Evolutionary conservation across 352 stramenopile genomes (phyloP), one percentile per base, ranked within the genome.

Genomic region (Globisporangium yorkense): DNA sequence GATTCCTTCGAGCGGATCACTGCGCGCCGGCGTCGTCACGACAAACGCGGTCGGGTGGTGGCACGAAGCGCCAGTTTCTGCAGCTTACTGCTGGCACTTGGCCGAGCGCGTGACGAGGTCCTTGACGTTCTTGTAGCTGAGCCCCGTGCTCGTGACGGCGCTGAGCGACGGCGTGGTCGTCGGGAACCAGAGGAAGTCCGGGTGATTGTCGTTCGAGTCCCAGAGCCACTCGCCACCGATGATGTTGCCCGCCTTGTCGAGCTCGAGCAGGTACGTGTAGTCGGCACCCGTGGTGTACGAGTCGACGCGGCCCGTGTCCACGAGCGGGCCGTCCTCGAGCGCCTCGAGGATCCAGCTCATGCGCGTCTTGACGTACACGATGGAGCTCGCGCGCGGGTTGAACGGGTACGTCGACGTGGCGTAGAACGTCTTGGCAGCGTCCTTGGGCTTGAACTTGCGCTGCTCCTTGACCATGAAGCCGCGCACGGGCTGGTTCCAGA

Each of bases 401-500:
- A 81, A 88, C 39, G 72, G 72, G 53, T 87, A 88, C 58, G 45
- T 46, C 16, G 66, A 56, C 8, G 74, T 62, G n/a, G 62, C 65
- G 54, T 73, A 86, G 48, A 70, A 77, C 43, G 67, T 56, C 40
- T 77, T 65, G 1, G 66, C 72, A 1, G 68, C 54, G 0, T 75
- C 52, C 7, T 66, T 59, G 8, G 74, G 56, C 18, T 63, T 58
- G 50, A 82, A 61, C 41, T 79, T 65, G 16, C 51, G 57, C 31
- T 48, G n/a, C 57, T 70, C 48, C 35, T 59, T n/a, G 18, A 82
- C 56, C 39, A 72, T 56, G 57, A 77, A 81, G 49, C 71, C 67
- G 37, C 71, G 64, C 43, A 89, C 66, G 10, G 76, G 76, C 56
- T 85, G 74, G 68, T 89, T 87, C 74, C 76, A 87, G n/a, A 88